Evolutionary conservation across 768 basidiomycete genomes (phyloP), one percentile per base, ranked within the genome.

Genomic region (Tulasnella sp.): DNA sequence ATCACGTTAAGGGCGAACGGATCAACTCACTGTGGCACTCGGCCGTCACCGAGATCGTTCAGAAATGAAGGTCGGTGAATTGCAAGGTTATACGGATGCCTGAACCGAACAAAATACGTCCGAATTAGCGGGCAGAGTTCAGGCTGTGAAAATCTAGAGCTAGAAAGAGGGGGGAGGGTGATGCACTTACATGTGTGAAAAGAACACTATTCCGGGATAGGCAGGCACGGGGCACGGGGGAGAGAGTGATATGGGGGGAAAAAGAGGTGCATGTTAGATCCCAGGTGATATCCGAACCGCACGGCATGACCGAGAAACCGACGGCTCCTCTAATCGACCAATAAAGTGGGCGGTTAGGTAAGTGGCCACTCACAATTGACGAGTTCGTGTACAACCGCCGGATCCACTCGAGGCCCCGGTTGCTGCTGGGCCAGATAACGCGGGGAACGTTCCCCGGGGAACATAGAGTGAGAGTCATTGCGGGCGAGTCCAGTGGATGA

Each of bases 31-130:
- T 87, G 85, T 56, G 94, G 94, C 42, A 95, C 88, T 79, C 88
- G 88, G 81, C 91, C 91, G 80, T 90, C 89, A 78, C 89, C 89
- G 10, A 95, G 89, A 42, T 89, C 87, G 1, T 90, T 87, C 34
- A 91, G 87, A 82, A 95, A 95, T 10, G 91, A 90, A 31, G 94
- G 92, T 76, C 93, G 93, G 85, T 95, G 94, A 71, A 95, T 89
- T 80, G 94, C 88, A 82, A 91, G 88, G 48, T 92, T 90, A 80
- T 91, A 90, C 34, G 94, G 94, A 83, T 94, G 92, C 92, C 92
- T 84, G n/a, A 93, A 92, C 36, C 94, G 31, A 27, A 68, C 16
- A 31, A 44, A 27, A 10, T 34, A 52, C 52, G n/a, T 68, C 62
- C 88, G 84, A 95, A 94, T 68, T 68, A 68, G 62, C 62, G 62